Conservation (phyloP, 805 yeast genomes). For the Starmera quercuum region DNA sequence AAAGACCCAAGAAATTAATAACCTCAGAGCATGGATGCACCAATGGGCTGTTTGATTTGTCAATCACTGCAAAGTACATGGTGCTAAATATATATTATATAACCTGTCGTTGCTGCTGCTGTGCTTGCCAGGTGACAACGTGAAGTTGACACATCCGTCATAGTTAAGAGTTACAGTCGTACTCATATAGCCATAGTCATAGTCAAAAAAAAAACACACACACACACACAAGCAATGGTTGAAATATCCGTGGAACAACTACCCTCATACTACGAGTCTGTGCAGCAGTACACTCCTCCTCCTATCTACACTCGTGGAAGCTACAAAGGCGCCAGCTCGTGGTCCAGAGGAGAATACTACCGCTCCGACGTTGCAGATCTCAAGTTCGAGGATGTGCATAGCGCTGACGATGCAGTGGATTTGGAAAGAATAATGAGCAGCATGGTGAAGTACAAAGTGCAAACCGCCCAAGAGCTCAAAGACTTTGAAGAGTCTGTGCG, state of each 20-base stretch:
- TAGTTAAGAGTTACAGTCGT: too few relatives aligned
- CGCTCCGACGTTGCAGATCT: background rate
- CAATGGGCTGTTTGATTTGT: background rate
- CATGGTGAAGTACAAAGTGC: background rate
- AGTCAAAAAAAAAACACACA: background rate
- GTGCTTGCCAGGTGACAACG: too few relatives aligned
- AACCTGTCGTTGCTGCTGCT: background rate
- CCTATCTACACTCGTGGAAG: background rate
- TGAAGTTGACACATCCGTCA: background rate
- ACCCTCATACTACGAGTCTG: background rate
- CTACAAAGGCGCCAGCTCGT: background rate
- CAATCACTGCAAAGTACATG: background rate
- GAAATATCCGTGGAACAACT: background rate
- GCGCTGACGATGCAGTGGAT: too few relatives aligned
- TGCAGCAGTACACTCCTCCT: background rate
- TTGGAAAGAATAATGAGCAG: too few relatives aligned
- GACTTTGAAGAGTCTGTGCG: constrained; percentile 6
- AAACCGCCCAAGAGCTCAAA: constrained; percentile 7
- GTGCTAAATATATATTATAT: background rate
- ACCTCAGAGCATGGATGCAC: too few relatives aligned
- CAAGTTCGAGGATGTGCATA: too few relatives aligned
- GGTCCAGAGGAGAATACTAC: background rate
- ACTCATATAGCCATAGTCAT: background rate
- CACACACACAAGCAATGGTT: background rate
- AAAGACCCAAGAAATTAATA: too few relatives aligned